Percentiles rank a stretch among this genome's conserved stretches.
phyloP scores from a whole-genome alignment of 148 eudicot genomes.

The Nepenthes gracilis region DNA sequence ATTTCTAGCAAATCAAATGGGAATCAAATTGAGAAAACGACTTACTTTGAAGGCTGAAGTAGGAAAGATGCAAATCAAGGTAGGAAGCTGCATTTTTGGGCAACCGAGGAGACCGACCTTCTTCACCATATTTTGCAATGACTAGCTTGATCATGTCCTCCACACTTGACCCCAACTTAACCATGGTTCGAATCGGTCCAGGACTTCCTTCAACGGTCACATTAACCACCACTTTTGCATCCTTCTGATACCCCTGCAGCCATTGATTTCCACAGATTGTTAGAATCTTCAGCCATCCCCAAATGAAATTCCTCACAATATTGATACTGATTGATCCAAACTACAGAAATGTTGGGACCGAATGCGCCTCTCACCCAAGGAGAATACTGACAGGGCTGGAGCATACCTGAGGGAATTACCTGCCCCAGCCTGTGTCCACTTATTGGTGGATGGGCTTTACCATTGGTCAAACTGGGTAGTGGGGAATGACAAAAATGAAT shows the following conservation, averaged over 20 bases:
- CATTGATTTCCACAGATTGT: background rate
- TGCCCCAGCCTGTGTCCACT: no score
- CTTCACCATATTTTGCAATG: conserved; percentile 42
- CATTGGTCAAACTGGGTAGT: no score
- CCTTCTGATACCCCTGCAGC: conserved; percentile 45
- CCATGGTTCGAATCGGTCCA: conserved; percentile 62
- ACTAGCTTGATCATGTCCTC: conserved; percentile 71
- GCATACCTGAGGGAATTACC: no score
- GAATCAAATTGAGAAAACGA: background rate
- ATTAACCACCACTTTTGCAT: conserved; percentile 67
- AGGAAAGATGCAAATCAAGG: conserved; percentile 59
- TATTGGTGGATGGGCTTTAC: no score
- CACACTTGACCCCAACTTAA: conserved; percentile 65
- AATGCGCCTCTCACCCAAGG: no score
- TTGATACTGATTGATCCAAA: background rate
- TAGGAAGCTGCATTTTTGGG: conserved; percentile 25
- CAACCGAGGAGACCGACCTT: conserved; percentile 64
- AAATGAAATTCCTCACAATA: background rate
- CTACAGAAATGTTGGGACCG: background rate
- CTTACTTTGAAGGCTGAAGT: conserved; percentile 80
- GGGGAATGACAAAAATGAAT: no score
- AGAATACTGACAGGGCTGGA: no score
- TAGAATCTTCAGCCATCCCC: background rate
- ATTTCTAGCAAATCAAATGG: background rate
- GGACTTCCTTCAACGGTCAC: conserved; percentile 86